Base-by-base conservation (phyloP, 768 basidiomycete species). In the Cytidiella melzeri region DNA sequence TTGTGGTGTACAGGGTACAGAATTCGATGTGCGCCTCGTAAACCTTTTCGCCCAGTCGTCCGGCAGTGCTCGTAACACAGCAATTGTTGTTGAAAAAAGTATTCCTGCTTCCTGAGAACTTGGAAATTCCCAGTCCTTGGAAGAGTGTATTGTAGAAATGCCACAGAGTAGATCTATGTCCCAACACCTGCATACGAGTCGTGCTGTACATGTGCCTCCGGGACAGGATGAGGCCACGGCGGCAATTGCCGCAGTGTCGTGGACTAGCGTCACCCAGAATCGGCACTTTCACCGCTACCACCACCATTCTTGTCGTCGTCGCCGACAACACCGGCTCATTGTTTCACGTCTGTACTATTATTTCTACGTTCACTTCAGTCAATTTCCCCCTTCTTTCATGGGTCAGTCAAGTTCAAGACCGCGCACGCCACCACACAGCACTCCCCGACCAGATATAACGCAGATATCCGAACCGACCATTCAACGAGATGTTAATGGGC, bases 31-130 rank as follows among this genome's bases (percentile, higher is more conserved):
- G 18, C 68, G 73, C 25, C 57, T 78, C 19, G 69, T 87, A 2
- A 87, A 85, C 61, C 59, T 90, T 37, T 89, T 90, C 52, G 82
- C 87, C 57, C 87, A 88, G 62, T 69, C 70, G 4, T 75, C 74
- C 2, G 86, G 84, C 39, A 89, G 87, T 61, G 84, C 80, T 41
- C 67, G 87, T 57, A 89, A 88, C 62, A 69, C 85, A 48, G 84
- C 78, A 5, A 68, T 87, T 27, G 66, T 84, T n/a, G n/a, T n/a
- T n/a, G n/a, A n/a, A n/a, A n/a, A n/a, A n/a, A n/a, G n/a, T n/a
- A n/a, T n/a, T n/a, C n/a, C n/a, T n/a, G n/a, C n/a, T n/a, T n/a
- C n/a, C n/a, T n/a, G n/a, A n/a, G n/a, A n/a, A n/a, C n/a, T n/a
- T n/a, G n/a, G n/a, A n/a, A n/a, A n/a, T n/a, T n/a, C n/a, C n/a